Conservation (phyloP, 1,284 basidiomycete genomes). For the Trametes pubescens region DNA sequence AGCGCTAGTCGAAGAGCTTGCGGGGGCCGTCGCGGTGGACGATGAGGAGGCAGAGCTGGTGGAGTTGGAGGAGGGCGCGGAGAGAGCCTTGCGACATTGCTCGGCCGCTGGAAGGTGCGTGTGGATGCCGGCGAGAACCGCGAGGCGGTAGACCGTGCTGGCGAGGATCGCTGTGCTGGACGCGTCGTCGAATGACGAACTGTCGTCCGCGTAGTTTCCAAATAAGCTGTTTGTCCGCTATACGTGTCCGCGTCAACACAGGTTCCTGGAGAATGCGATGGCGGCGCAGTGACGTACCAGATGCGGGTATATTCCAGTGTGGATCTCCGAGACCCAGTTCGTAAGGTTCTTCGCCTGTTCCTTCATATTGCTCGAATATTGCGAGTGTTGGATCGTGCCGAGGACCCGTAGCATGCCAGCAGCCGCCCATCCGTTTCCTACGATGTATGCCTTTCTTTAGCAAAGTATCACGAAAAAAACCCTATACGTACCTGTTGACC, state of each 20-base stretch:
- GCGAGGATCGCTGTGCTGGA: conserved; percentile 82
- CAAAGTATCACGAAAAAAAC: background rate
- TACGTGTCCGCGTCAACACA: background rate
- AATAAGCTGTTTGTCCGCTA: conserved; percentile 67
- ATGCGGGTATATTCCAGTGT: conserved; percentile 70
- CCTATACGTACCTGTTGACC: conserved; percentile 69
- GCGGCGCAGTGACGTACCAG: conserved; percentile 48
- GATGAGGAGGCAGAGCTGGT: conserved; percentile 17
- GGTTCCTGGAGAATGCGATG: background rate
- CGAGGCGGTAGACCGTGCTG: conserved; percentile 76
- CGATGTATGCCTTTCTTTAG: background rate
- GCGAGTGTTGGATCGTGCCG: conserved; percentile 74
- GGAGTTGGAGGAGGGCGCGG: conserved; percentile 37
- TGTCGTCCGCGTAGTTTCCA: conserved; percentile 78
- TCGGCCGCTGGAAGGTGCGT: conserved; percentile 67
- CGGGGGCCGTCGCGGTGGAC: conserved; percentile 20
- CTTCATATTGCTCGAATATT: conserved; percentile 57
- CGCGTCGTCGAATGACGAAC: conserved; percentile 75
- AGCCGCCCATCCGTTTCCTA: conserved; percentile 88
- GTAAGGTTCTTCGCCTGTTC: conserved; percentile 67
- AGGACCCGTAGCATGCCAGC: conserved; percentile 88
- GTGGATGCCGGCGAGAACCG: conserved; percentile 58
- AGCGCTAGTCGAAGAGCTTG: conserved; percentile 15
- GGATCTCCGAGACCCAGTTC: conserved; percentile 77
- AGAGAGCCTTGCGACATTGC: conserved; percentile 58